Evolutionary conservation across 2,329 filamentous ascomycete genomes (phyloP).

Genomic region (Cladophialophora immunda): DNA sequence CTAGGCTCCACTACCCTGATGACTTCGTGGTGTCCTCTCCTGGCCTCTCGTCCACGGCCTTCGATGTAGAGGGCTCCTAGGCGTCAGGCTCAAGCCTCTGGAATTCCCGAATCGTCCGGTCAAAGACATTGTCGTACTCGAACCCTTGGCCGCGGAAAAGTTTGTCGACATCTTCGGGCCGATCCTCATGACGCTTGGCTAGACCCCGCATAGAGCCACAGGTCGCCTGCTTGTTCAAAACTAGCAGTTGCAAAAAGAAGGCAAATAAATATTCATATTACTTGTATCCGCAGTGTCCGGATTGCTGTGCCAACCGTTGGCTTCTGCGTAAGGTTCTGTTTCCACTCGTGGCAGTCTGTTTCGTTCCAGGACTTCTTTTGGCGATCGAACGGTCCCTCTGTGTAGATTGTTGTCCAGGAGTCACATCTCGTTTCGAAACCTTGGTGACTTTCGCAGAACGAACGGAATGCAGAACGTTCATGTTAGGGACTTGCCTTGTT

Average conservation of each 20-base stretch:
- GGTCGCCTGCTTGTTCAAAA: no score
- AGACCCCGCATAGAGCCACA: no score
- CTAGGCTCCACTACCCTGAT: slow-evolving; percentile 11
- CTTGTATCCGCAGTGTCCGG: no score
- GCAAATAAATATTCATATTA: no score
- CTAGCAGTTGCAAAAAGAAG: no score
- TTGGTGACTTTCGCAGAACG: neutral
- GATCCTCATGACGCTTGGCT: slow-evolving; percentile 20
- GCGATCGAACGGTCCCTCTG: no score
- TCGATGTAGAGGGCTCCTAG: neutral
- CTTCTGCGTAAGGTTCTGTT: no score
- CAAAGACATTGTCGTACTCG: slow-evolving; percentile 40
- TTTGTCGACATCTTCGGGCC: slow-evolving; percentile 34
- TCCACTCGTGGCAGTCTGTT: no score
- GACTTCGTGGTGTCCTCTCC: slow-evolving; percentile 14
- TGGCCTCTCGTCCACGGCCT: slow-evolving; percentile 9
- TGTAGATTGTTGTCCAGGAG: no score
- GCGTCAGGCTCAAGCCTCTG: slow-evolving; percentile 15
- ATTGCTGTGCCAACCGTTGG: no score
- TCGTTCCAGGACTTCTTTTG: no score
- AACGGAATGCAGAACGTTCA: neutral
- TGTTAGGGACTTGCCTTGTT: neutral
- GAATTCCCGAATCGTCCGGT: slow-evolving; percentile 38
- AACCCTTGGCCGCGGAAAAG: slow-evolving; percentile 35
- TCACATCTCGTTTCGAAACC: no score